A percentile compares a stretch with the other conserved stretches of the same genome.
Conservation (phyloP, 1,284 basidiomycete species). For the Rhizoctonia solani region DNA sequence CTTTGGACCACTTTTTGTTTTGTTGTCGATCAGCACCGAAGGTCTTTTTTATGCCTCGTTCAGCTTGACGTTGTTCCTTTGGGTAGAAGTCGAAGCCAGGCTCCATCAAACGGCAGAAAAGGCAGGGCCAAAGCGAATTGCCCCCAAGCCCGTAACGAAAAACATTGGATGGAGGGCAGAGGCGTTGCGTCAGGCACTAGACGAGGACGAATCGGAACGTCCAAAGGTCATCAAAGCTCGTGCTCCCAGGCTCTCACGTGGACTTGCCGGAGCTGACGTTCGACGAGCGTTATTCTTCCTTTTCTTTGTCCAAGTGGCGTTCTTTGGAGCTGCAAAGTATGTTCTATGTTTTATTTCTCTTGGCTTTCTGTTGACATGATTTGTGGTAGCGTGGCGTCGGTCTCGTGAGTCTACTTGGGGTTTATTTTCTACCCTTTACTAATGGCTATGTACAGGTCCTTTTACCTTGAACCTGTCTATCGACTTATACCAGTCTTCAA, state of each 20-base stretch:
- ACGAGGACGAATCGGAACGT: background rate
- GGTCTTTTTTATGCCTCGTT: constrained; percentile 79
- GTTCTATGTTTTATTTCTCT: constrained; percentile 48
- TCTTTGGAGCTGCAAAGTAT: constrained; percentile 88
- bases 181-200: background rate
- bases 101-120: constrained; percentile 44
- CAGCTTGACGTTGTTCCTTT: constrained; percentile 63
- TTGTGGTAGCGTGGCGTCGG: constrained; percentile 75
- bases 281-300: constrained; percentile 81
- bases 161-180: constrained; percentile 23
- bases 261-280: constrained; percentile 64
- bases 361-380: constrained; percentile 8
- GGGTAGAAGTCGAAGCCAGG: constrained; percentile 69
- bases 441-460: constrained; percentile 57
- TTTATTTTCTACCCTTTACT: constrained; percentile 24
- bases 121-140: too few relatives aligned
- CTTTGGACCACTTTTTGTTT: constrained; percentile 76
- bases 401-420: constrained; percentile 60
- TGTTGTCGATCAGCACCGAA: constrained; percentile 83
- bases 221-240: background rate
- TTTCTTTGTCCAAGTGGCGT: constrained; percentile 85
- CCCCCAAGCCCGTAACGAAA: background rate
- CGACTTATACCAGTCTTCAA: constrained; percentile 85
- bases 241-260: constrained; percentile 45
- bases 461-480: constrained; percentile 89